Evolutionary conservation across 352 stramenopile species (phyloP).

Genomic region (Pythium coloratum): DNA sequence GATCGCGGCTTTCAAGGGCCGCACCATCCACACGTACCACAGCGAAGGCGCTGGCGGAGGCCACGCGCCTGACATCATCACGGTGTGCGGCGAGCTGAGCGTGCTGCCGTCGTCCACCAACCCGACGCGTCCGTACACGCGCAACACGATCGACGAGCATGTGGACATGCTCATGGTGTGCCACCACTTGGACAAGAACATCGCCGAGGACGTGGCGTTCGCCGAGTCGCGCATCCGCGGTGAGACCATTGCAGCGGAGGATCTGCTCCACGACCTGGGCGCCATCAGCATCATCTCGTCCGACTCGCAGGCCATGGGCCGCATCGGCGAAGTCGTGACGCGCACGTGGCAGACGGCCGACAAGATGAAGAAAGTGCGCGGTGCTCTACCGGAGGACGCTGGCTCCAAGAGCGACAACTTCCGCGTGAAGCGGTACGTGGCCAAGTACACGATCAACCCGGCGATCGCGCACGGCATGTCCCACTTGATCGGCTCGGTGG

Average conservation of each 20-base stretch:
- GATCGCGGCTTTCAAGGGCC: constrained; percentile 93
- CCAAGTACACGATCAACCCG: constrained; percentile 99
- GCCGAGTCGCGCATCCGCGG: constrained; percentile 96
- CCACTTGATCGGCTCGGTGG: constrained; percentile 94
- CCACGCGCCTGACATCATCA: constrained; percentile 98
- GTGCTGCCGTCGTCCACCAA: constrained; percentile 97
- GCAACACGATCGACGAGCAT: constrained; percentile 98
- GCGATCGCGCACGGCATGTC: constrained; percentile 96
- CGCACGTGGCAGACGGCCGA: constrained; percentile 98
- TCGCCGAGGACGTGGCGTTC: constrained; percentile 97
- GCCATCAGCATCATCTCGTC: constrained; percentile 97
- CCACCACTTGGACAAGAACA: constrained; percentile 96
- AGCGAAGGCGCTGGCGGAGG: constrained; percentile 93
- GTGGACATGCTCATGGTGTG: constrained; percentile 99
- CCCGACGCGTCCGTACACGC: constrained; percentile 95
- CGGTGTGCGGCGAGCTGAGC: constrained; percentile 92
- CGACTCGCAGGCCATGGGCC: constrained; percentile 97
- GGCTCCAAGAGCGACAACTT: constrained; percentile 90
- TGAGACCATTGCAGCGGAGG: constrained; percentile 97
- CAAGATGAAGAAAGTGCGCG: constrained; percentile 97
- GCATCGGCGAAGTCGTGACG: constrained; percentile 96
- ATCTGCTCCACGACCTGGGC: constrained; percentile 97
- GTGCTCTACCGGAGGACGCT: constrained; percentile 86
- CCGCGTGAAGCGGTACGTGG: constrained; percentile 93
- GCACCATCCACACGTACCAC: constrained; percentile 97